phyloP scores from a whole-genome alignment of 352 stramenopile genomes.

The Plasmopara viticola region DNA sequence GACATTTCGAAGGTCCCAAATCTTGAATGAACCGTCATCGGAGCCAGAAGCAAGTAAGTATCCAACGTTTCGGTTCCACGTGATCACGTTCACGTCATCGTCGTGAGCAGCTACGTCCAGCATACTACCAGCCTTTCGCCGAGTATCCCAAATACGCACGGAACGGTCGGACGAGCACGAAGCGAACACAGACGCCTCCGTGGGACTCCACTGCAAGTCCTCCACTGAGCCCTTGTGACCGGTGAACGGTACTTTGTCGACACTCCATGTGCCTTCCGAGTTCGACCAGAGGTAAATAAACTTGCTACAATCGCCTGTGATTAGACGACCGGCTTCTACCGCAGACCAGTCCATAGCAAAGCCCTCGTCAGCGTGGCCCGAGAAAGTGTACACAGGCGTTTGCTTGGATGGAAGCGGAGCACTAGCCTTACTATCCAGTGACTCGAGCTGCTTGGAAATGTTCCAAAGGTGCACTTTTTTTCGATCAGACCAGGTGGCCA shows the following conservation, averaged over 20 bases:
- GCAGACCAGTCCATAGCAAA: constrained; percentile 98
- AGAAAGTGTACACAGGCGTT: constrained; percentile 89
- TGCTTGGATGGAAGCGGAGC: constrained; percentile 53
- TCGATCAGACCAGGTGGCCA: constrained; percentile 95
- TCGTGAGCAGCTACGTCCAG: constrained; percentile 90
- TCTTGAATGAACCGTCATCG: constrained; percentile 96
- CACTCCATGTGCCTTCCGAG: constrained; percentile 64
- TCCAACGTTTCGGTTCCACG: constrained; percentile 96
- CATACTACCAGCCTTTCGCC: constrained; percentile 91
- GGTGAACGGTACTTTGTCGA: constrained; percentile 88
- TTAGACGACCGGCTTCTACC: constrained; percentile 84
- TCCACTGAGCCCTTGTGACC: constrained; percentile 92
- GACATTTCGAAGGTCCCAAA: constrained; percentile 96
- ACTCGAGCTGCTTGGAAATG: constrained; percentile 86
- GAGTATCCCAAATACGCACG: constrained; percentile 96
- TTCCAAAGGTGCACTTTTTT: constrained; percentile 96
- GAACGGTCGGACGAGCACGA: constrained; percentile 92
- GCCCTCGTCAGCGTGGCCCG: constrained; percentile 93
- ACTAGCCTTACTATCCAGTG: constrained; percentile 72
- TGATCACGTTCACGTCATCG: constrained; percentile 98
- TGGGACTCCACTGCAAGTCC: constrained; percentile 98
- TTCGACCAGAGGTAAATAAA: constrained; percentile 94
- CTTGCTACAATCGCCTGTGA: constrained; percentile 95
- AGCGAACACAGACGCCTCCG: constrained; percentile 94
- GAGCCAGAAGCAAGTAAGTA: constrained; percentile 96